A percentile compares a stretch with the other conserved stretches of the same genome.
Conservation (phyloP, 352 stramenopile genomes). For the Phytophthora fragariaefolia region DNA sequence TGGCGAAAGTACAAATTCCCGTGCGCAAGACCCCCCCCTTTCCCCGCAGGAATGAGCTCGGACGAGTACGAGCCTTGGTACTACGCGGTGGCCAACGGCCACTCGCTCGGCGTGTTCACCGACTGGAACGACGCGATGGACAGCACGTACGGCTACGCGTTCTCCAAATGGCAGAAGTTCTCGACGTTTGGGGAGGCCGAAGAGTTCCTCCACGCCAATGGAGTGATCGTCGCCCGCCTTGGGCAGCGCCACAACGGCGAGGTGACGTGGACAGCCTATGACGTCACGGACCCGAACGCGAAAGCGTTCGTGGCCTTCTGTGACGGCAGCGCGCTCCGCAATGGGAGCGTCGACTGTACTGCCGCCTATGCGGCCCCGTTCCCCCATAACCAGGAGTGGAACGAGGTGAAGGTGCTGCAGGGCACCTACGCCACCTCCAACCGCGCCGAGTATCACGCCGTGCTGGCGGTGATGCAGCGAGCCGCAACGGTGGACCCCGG, state of each 20-base stretch:
- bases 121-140: conserved; percentile 49
- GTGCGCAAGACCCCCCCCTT: not conserved
- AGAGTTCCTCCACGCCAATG: conserved; percentile 43
- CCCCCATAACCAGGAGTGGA: conserved; percentile 54
- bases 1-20: too few species aligned
- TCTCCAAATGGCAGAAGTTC: conserved; percentile 59
- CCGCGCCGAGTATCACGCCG: conserved; percentile 14
- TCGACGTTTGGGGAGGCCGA: conserved; percentile 44
- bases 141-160: conserved; percentile 46
- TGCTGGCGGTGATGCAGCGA: conserved; percentile 9
- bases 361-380: conserved; percentile 69
- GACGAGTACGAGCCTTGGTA: conserved; percentile 22
- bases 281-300: conserved; percentile 45
- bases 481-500: conserved; percentile 6
- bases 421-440: conserved; percentile 28
- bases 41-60: conserved; percentile 4
- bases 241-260: conserved; percentile 1
- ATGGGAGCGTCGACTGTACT: conserved; percentile 47
- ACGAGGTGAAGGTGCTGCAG: conserved; percentile 46
- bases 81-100: conserved; percentile 58
- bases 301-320: conserved; percentile 68
- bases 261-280: conserved; percentile 24
- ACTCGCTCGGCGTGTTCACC: conserved; percentile 52
- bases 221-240: conserved; percentile 6
- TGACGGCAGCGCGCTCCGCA: conserved; percentile 63